Conservation (phyloP, 2,329 filamentous ascomycete species). For the Didymella lethalis region DNA sequence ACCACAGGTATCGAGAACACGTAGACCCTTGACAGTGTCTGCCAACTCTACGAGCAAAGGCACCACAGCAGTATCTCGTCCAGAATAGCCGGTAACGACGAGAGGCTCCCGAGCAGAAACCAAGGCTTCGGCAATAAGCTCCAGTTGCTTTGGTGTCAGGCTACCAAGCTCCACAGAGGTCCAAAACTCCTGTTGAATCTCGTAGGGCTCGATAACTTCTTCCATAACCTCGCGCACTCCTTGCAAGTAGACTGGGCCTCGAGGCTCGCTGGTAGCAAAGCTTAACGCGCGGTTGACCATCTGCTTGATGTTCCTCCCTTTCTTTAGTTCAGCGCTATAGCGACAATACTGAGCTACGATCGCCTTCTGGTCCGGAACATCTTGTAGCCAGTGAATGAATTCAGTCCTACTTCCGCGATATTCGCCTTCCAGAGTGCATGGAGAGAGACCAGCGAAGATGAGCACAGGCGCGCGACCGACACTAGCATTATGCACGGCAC, state of each 20-base stretch:
- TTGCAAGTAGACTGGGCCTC: conserved; percentile 80
- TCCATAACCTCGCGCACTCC: conserved; percentile 84
- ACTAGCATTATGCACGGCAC: conserved; percentile 80
- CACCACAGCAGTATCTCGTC: conserved; percentile 71
- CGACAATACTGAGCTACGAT: conserved; percentile 87
- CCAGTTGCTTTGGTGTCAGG: conserved; percentile 62
- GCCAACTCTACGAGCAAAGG: conserved; percentile 71
- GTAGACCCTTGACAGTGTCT: conserved; percentile 70
- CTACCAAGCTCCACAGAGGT: conserved; percentile 72
- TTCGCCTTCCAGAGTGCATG: conserved; percentile 79
- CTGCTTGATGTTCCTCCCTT: conserved; percentile 85
- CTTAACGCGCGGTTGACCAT: conserved; percentile 85
- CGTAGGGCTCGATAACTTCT: conserved; percentile 71
- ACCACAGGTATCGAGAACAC: conserved; percentile 78
- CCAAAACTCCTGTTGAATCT: conserved; percentile 75
- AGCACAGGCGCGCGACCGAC: conserved; percentile 76
- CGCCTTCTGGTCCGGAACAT: conserved; percentile 80
- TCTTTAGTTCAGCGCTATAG: conserved; percentile 82
- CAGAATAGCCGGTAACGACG: conserved; percentile 74
- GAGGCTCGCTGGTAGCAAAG: conserved; percentile 78
- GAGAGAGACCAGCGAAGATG: conserved; percentile 79
- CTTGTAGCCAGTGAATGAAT: conserved; percentile 87
- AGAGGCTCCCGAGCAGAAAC: conserved; percentile 71
- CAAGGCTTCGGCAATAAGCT: conserved; percentile 68
- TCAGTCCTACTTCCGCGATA: conserved; percentile 75